These are phyloP conservation scores for Exophiala sp. DNA, from an alignment of 2,329 filamentous ascomycete species.

Conservation along the genomic window DNA sequence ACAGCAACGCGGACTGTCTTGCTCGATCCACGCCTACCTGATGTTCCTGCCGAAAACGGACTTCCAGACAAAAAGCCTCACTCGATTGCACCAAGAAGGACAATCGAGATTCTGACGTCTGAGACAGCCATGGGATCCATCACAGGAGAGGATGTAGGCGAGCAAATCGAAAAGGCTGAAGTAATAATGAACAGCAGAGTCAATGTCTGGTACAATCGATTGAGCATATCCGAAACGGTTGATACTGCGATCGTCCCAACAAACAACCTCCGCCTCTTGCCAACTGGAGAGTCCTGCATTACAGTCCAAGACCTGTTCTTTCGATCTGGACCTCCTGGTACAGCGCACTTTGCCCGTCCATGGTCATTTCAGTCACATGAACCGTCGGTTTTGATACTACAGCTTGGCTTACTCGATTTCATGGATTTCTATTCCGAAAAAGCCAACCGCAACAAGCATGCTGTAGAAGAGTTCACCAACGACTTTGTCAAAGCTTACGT, in stretches of 20 bases:
- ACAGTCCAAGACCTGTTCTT: slow-evolving; percentile 21
- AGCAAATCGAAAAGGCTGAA: neutral
- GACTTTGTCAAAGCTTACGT: slow-evolving; percentile 29
- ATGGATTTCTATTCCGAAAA: slow-evolving; percentile 4
- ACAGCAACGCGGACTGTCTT: neutral
- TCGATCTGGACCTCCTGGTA: slow-evolving; percentile 30
- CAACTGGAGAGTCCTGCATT: neutral
- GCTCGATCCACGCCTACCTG: too few species aligned
- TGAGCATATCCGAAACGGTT: slow-evolving; percentile 1
- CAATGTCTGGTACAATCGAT: slow-evolving; percentile 3
- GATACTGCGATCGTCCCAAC: slow-evolving; percentile 2
- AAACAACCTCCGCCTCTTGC: slow-evolving; percentile 7
- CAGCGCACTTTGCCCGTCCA: slow-evolving; percentile 32
- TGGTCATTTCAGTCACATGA: slow-evolving; percentile 37
- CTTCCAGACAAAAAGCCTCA: slow-evolving; percentile 10
- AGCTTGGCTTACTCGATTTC: slow-evolving; percentile 19
- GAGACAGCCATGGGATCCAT: neutral
- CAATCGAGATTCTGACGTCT: slow-evolving; percentile 25
- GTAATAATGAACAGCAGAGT: neutral
- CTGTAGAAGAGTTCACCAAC: slow-evolving; percentile 11
- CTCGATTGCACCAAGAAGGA: neutral
- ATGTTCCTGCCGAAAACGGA: neutral
- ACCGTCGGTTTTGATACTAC: slow-evolving; percentile 35
- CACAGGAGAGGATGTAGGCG: neutral
- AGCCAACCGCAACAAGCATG: slow-evolving; percentile 4